Base-by-base conservation (phyloP, 2,329 filamentous ascomycete genomes). In the Reticulascus tulasneorum region DNA sequence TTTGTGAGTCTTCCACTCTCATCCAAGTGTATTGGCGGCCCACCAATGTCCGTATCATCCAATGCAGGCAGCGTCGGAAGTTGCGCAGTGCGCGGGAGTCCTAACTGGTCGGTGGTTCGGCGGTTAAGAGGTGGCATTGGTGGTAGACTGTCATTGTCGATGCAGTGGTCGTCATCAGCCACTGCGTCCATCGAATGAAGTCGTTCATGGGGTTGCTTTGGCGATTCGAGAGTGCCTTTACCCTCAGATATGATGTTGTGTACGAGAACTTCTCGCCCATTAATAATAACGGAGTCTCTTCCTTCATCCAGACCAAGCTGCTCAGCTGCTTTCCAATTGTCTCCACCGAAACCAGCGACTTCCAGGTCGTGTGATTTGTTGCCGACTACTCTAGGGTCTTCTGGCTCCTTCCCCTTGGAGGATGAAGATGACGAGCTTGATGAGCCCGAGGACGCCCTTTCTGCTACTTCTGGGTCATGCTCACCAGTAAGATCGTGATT, bases 1-100 rank as follows among this genome's bases (percentile, higher is more conserved):
- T 58, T 57, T 9, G 53, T 58, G 9, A 70, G 64, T 26, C 72
- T 73, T 20, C 73, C 75, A 12, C 64, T 64, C 20, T 70, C 63
- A 33, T 79, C 76, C 21, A 68, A 63, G 37, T 71, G 72, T 16
- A 78, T 58, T n/a, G 79, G 70, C 15, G 86, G 84, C 1, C 84
- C 86, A 21, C 85, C 84, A 52, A 88, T 91, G 52, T 94, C 89
- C 6, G 82, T 84, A 51, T 95, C 90, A 49, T 90, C 87, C 11
- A 71, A 67, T 4, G 74, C 54, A 5, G 86, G 86, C 5, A 93
- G 65, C 4, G 80, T 69, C 11, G 86, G 83, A 9, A 90, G 68
- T 53, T 87, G 82, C 18, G 78, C 84, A 8, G 82, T 67, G 30
- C 78, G 73, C 10, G 80, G 73, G n/a, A 88, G 64, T 0, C 82